Evolutionary conservation across 106 monocot genomes (phyloP).

Genomic region (Gastrodia elata): DNA sequence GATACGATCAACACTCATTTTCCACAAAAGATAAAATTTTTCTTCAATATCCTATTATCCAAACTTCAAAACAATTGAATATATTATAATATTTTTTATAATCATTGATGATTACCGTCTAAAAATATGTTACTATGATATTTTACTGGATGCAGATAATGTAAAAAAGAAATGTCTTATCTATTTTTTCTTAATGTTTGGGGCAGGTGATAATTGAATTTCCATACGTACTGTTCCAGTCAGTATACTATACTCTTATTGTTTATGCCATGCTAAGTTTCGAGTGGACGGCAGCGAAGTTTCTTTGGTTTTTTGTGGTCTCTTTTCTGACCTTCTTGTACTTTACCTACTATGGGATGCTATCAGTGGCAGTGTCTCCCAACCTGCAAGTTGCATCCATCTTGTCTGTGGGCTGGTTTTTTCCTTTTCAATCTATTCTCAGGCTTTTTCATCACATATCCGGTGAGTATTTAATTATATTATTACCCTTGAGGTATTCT

Average conservation of each 20-base stretch:
- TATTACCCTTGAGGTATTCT: neutral
- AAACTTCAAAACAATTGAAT: no score
- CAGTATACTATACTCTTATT: conserved; percentile 26
- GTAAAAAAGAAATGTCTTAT: neutral
- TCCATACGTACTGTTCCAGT: conserved; percentile 31
- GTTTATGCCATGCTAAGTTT: conserved; percentile 33
- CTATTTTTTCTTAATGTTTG: neutral
- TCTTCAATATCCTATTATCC: no score
- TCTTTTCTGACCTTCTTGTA: conserved; percentile 37
- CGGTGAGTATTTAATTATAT: conserved; percentile 22
- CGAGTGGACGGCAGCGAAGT: conserved; percentile 29
- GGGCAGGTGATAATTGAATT: conserved; percentile 44
- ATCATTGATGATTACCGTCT: no score
- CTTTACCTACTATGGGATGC: conserved; percentile 60
- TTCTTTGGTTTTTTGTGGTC: conserved; percentile 39
- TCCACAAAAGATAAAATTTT: no score
- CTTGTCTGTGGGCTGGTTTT: conserved; percentile 26
- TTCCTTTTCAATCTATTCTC: conserved; percentile 45
- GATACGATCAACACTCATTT: no score
- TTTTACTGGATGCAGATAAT: neutral
- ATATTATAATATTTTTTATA: no score
- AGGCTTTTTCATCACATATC: conserved; percentile 29
- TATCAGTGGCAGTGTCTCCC: conserved; percentile 36
- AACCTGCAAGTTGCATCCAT: conserved; percentile 28
- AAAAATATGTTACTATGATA: neutral